Conservation (phyloP, 352 stramenopile genomes). For the Phytophthora sojae region DNA sequence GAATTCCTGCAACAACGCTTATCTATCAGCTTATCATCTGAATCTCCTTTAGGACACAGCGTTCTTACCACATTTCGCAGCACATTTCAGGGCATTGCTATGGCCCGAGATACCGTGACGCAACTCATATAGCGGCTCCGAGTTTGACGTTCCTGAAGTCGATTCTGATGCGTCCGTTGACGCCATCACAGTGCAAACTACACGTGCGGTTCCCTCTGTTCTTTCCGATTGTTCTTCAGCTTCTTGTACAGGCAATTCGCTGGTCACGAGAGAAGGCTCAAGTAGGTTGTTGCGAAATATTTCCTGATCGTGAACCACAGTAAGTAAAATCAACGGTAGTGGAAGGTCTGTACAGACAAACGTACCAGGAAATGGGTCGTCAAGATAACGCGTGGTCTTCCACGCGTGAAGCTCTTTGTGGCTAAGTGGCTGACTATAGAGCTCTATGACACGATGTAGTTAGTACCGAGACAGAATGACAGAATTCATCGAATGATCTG, state of each 20-base stretch:
- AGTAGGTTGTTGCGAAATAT: conserved; percentile 64
- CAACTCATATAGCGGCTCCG: conserved; percentile 71
- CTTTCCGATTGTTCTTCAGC: conserved; percentile 7
- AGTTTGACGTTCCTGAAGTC: conserved; percentile 26
- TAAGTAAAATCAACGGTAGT: neutral
- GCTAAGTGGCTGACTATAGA: conserved; percentile 68
- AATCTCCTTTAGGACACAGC: neutral
- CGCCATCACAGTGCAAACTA: conserved; percentile 68
- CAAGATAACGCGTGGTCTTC: conserved; percentile 68
- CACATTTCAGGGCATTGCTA: conserved; percentile 82
- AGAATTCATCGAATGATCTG: neutral
- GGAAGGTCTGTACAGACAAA: conserved; percentile 6
- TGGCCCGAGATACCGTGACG: conserved; percentile 61
- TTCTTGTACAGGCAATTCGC: conserved; percentile 8
- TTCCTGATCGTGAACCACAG: conserved; percentile 41
- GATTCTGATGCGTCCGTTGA: conserved; percentile 39
- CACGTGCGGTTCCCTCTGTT: conserved; percentile 15
- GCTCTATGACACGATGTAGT: conserved; percentile 19
- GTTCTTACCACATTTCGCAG: conserved; percentile 63
- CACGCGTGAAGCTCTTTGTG: conserved; percentile 27
- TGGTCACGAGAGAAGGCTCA: conserved; percentile 28
- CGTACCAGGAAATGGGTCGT: conserved; percentile 85
- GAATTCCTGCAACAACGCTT: conserved; percentile 46
- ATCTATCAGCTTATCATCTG: neutral
- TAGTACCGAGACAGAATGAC: conserved; percentile 3